Evolutionary conservation across 129 eudicot genomes (phyloP).

Genomic region (Chrysanthemum lavandulifolium): DNA sequence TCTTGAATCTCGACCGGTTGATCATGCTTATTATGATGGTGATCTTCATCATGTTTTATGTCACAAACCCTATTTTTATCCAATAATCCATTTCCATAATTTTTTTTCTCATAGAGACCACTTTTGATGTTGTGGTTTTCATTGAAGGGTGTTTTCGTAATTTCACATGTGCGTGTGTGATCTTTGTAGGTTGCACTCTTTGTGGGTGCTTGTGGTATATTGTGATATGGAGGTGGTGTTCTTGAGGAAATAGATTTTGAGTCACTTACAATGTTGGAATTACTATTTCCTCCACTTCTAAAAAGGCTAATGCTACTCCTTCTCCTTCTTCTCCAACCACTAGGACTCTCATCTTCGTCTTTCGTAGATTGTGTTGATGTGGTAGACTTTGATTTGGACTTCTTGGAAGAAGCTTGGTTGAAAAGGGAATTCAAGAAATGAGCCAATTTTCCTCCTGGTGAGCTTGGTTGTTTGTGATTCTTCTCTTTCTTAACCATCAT

Average conservation of each 20-base stretch:
- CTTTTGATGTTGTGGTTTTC: constrained; percentile 34
- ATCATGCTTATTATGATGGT: constrained; percentile 34
- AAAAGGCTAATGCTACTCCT: constrained; percentile 92
- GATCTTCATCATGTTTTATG: constrained; percentile 24
- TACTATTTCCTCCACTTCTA: constrained; percentile 36
- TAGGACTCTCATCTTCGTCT: constrained; percentile 69
- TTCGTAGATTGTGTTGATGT: constrained; percentile 41
- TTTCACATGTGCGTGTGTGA: constrained; percentile 32
- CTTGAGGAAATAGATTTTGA: constrained; percentile 25
- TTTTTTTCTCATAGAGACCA: constrained; percentile 34
- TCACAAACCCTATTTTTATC: constrained; percentile 34
- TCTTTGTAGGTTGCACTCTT: constrained; percentile 38
- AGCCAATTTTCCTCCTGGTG: constrained; percentile 88
- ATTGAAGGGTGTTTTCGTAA: constrained; percentile 35
- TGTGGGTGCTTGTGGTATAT: constrained; percentile 37
- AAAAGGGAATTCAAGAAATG: constrained; percentile 88
- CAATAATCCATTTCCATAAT: constrained; percentile 28
- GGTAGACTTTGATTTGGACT: constrained; percentile 50
- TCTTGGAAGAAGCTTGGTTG: constrained; percentile 60
- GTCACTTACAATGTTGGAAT: constrained; percentile 20
- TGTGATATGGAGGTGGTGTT: constrained; percentile 57
- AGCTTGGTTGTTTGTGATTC: constrained; percentile 80
- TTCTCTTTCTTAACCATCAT: constrained; percentile 44
- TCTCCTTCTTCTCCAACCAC: constrained; percentile 67
- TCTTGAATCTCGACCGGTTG: constrained; percentile 39